Evolutionary conservation across 169 alveolate genomes (phyloP), one percentile per base, ranked within the genome.

Genomic region (Eimeria acervulina): DNA sequence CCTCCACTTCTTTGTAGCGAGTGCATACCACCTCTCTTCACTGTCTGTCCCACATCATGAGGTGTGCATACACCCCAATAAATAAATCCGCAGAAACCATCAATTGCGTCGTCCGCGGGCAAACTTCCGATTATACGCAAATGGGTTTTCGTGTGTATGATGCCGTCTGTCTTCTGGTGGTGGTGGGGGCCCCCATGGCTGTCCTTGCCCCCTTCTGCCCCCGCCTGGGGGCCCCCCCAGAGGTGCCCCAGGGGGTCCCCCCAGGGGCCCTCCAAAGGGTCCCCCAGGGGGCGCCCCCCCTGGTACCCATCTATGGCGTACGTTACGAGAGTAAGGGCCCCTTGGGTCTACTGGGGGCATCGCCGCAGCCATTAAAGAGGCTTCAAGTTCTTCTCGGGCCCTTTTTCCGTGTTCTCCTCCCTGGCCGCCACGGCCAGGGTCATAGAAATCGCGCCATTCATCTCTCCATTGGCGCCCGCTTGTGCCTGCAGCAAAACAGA

Each of bases 391-490:
- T 63, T 81, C 90, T 81, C 93, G n/a, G 15, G 81, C 89, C 28
- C 95, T 42, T 55, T 84, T 59, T 33, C 80, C 84, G 5, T 66
- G 83, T 68, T 92, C 87, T 15, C 91, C 66, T 28, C 95, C 95
- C n/a, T 92, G 91, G 15, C 95, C 95, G 12, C 95, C 95, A 1
- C 95, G 61, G 26, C 95, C 95, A 2, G 78, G 83, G 44, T 92
- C 95, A 74, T 92, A 92, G 68, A 74, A 84, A 19, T 92, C 95
- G 31, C 95, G 78, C 66, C 87, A 92, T 36, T 92, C 95, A 42
- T 92, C 95, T 42, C 95, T 87, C 95, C 95, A 92, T 74, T 92
- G 95, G 1, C 95, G 90, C 7, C 95, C 95, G 42, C 81, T 92
- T 40, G 87, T 74, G 47, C 95, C 95, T 92, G 81, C 44, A n/a